A percentile compares a stretch with the other conserved stretches of the same genome.
These are phyloP conservation scores for Sordariomycetes sp. DNA, from an alignment of 2,329 filamentous ascomycete species.

Conservation along the genomic window DNA sequence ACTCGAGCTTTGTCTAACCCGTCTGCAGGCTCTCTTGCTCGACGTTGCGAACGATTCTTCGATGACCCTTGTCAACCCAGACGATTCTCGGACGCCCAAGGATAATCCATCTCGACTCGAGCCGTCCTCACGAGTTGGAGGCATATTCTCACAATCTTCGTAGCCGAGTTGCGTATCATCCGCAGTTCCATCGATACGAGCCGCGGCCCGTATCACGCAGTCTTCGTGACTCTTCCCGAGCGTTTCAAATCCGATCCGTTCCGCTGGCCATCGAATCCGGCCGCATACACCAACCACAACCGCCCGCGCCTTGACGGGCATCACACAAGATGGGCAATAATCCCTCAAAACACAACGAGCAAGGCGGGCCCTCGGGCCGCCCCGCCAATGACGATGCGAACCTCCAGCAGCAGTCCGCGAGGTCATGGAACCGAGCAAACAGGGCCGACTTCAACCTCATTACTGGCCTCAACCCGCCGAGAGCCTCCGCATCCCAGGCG, in stretches of 20 bases:
- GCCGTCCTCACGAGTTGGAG: background rate
- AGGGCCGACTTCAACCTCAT: conserved; percentile 3
- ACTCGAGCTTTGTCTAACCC: background rate
- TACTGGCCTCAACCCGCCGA: background rate
- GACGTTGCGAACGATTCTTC: background rate
- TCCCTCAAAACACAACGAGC: conserved; percentile 3
- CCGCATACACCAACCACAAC: background rate
- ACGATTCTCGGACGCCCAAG: background rate
- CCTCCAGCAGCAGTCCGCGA: background rate
- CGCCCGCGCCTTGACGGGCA: background rate
- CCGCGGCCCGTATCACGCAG: background rate
- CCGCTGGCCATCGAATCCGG: background rate
- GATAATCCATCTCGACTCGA: background rate
- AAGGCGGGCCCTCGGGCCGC: background rate
- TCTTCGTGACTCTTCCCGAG: background rate
- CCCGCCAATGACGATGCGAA: background rate
- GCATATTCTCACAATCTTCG: background rate
- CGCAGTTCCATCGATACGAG: background rate
- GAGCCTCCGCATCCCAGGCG: background rate
- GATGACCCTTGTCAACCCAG: background rate
- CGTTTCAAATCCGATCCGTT: background rate
- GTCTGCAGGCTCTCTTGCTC: background rate
- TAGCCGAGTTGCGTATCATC: background rate
- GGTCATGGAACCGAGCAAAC: conserved; percentile 1
- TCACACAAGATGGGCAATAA: conserved; percentile 1